Percentiles rank a stretch among this genome's conserved stretches.
Conservation (phyloP, 1,284 basidiomycete genomes). For the Heterobasidion irregulare region DNA sequence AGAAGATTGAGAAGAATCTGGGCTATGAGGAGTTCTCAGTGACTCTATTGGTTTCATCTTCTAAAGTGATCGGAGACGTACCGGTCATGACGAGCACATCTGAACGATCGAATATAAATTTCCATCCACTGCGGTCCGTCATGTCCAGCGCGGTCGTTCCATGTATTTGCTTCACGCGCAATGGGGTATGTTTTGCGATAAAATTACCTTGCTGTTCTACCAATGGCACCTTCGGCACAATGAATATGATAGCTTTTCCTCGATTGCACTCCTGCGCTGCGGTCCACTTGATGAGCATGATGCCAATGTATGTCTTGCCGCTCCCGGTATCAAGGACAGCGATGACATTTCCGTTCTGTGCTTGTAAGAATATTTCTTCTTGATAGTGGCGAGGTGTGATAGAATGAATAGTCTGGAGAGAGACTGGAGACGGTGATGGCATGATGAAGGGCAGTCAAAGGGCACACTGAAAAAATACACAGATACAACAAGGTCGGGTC, state of each 20-base stretch:
- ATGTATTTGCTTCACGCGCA: conserved; percentile 59
- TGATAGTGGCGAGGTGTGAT: conserved; percentile 50
- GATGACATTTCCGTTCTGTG: conserved; percentile 67
- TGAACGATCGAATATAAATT: conserved; percentile 43
- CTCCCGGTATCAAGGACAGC: conserved; percentile 72
- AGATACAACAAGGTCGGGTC: no score
- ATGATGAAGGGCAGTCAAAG: background rate
- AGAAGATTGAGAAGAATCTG: conserved; percentile 76
- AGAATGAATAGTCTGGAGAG: background rate
- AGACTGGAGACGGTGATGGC: background rate
- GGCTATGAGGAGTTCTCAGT: conserved; percentile 32
- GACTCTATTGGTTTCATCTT: background rate
- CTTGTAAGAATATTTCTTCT: conserved; percentile 68
- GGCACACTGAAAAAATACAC: no score
- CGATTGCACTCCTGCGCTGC: conserved; percentile 35
- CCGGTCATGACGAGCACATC: conserved; percentile 82
- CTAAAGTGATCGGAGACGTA: conserved; percentile 19
- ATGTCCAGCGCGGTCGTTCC: conserved; percentile 60
- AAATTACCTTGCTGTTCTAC: conserved; percentile 76
- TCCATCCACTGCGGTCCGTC: conserved; percentile 61
- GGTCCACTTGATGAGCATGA: conserved; percentile 72
- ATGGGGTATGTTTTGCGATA: conserved; percentile 47
- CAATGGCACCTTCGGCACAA: conserved; percentile 76
- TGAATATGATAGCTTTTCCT: conserved; percentile 56
- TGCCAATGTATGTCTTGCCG: conserved; percentile 79